Percentiles rank a stretch among this genome's conserved stretches.
These are phyloP conservation scores for Microbotryomycetes sp. DNA, from an alignment of 1,284 basidiomycete species.

Conservation along the genomic window DNA sequence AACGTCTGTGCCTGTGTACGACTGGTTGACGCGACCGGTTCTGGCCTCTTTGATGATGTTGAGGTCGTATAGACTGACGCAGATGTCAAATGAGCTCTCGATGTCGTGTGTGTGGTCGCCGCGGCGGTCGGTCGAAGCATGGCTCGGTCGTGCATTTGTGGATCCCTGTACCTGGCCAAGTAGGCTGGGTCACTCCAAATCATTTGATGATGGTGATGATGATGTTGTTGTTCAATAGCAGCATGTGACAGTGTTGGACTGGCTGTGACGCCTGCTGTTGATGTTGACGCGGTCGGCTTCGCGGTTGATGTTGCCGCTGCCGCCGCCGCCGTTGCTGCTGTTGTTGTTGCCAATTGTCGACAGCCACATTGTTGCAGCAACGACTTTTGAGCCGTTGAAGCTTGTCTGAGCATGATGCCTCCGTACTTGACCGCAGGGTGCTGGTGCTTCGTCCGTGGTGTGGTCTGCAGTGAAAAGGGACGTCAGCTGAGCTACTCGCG, in stretches of 20 bases:
- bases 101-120: conserved; percentile 1
- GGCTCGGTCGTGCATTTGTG: conserved; percentile 22
- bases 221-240: neutral
- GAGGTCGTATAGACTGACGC: neutral
- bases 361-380: neutral
- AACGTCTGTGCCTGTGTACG: no score
- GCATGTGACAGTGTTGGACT: neutral
- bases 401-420: no score
- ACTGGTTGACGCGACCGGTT: no score
- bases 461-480: no score
- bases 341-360: neutral
- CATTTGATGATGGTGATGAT: conserved; percentile 5
- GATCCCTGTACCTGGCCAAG: conserved; percentile 30
- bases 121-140: conserved; percentile 1
- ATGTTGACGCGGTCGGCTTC: neutral
- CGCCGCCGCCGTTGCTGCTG: neutral
- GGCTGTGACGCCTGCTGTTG: neutral
- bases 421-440: no score
- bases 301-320: neutral
- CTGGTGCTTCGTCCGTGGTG: no score
- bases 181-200: conserved; percentile 32
- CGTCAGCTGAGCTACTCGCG: no score
- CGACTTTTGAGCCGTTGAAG: neutral
- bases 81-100: conserved; percentile 2
- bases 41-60: neutral